Evolutionary conservation across 768 basidiomycete species (phyloP), one percentile per base, ranked within the genome.

Genomic region (Gyrodon lividus): DNA sequence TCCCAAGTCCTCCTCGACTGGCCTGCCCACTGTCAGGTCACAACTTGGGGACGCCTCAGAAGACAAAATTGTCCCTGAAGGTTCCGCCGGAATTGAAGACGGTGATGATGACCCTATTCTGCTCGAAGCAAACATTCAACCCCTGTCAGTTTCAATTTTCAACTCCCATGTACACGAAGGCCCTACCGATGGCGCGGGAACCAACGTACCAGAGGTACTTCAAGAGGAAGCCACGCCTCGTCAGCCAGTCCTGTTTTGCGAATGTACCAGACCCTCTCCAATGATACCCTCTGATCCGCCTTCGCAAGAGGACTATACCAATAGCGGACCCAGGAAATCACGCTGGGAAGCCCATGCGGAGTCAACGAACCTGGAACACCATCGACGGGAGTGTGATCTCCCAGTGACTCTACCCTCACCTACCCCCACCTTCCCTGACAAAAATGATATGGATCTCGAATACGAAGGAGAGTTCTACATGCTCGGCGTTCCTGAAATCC

Each of bases 401-500:
- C 19, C 49, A 13, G 26, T 20, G 22, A 7, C n/a, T 33, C 43
- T 9, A 39, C 34, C 39, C n/a, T 19, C 5, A 40, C 46, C 22
- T 40, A 43, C 20, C 34, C 30, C 2, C 24, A 4, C 5, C 22
- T 23, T 44, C 23, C 6, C 39, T 12, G 57, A 43, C 24, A 26
- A 22, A 13, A 37, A 7, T 23, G 28, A 6, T 13, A 43, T 37
- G 19, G 19, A 43, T 6, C 40, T 53, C 9, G 54, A 53, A 51
- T 26, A 45, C 8, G 52, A 56, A 9, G 37, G 41, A 41, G 66
- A 63, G 42, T 74, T 74, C 46, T 55, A 67, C 33, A 62, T 74
- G 62, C 56, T 74, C 14, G 72, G 67, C 24, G 24, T 68, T 22
- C 62, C 64, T 2, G 73, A 74, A 14, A 53, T 68, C 37, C 61